Conservation (phyloP, 768 basidiomycete species). For the Mycena haematopus region DNA sequence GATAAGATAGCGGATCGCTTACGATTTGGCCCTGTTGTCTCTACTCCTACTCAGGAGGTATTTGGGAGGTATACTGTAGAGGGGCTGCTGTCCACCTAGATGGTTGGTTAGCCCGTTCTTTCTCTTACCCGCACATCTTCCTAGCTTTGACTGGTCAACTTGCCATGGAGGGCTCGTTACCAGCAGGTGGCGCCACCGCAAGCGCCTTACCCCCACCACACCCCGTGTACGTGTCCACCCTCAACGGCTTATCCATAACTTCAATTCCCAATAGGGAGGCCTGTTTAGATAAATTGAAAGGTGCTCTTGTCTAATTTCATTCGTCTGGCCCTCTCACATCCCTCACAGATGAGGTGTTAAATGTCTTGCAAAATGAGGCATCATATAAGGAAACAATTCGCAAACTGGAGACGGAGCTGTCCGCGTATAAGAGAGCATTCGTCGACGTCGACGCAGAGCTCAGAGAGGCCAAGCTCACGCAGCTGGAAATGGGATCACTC, state of each 20-base stretch:
- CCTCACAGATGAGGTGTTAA: conserved; percentile 46
- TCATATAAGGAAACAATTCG: conserved; percentile 40
- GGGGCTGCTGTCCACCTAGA: background rate
- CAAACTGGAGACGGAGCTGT: conserved; percentile 48
- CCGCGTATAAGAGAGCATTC: conserved; percentile 52
- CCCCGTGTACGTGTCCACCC: conserved; percentile 9
- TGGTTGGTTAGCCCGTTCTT: conserved; percentile 7
- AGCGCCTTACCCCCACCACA: conserved; percentile 9
- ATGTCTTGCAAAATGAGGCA: conserved; percentile 43
- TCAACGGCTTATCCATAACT: background rate
- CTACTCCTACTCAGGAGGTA: too few relatives aligned
- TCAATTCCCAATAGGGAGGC: conserved; percentile 12
- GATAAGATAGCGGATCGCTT: too few relatives aligned
- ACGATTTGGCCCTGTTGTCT: background rate
- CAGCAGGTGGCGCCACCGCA: conserved; percentile 4
- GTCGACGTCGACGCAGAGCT: conserved; percentile 45
- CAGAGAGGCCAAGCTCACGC: conserved; percentile 6
- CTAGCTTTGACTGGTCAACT: background rate
- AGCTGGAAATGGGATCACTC: conserved; percentile 24
- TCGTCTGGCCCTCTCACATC: background rate
- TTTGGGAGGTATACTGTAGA: too few relatives aligned
- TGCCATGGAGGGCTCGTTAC: conserved; percentile 19
- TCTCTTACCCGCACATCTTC: background rate
- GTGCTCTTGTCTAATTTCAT: background rate
- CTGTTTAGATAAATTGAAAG: conserved; percentile 26